phyloP scores from a whole-genome alignment of 2,329 filamentous ascomycete genomes.

The Fusarium sacchari region DNA sequence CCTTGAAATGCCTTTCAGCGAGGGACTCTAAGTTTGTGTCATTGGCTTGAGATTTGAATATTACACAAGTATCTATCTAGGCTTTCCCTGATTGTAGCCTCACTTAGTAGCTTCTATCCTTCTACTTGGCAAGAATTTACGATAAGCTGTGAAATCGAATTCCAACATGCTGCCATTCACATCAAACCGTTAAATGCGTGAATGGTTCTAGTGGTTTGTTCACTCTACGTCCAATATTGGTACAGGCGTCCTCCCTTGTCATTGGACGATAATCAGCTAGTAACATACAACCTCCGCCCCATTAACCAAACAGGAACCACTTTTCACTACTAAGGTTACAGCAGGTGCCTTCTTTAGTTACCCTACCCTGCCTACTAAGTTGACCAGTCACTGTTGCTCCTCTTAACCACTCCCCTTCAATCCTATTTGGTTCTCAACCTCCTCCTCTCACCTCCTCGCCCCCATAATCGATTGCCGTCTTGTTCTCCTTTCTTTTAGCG shows the following conservation, averaged over 20 bases:
- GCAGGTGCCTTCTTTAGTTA: constrained; percentile 20
- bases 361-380: background rate
- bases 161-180: background rate
- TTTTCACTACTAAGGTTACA: constrained; percentile 22
- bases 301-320: constrained; percentile 17
- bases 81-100: background rate
- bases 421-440: constrained; percentile 2
- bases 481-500: background rate
- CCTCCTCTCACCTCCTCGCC: constrained; percentile 13
- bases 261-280: constrained; percentile 15
- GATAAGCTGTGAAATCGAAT: background rate
- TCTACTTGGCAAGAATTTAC: too few relatives aligned
- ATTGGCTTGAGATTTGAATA: background rate
- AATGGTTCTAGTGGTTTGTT: background rate
- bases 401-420: constrained; percentile 20
- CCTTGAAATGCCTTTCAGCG: background rate
- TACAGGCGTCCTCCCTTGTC: background rate
- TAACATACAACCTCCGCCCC: constrained; percentile 9
- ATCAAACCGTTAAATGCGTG: background rate
- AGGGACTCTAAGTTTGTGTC: background rate
- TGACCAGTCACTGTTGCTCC: constrained; percentile 22
- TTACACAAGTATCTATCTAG: background rate
- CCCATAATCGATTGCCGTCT: background rate
- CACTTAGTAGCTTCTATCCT: background rate
- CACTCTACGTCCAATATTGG: background rate